Evolutionary conservation across 2,329 filamentous ascomycete genomes (phyloP).

Genomic region (Fusarium sterilihyphosum): DNA sequence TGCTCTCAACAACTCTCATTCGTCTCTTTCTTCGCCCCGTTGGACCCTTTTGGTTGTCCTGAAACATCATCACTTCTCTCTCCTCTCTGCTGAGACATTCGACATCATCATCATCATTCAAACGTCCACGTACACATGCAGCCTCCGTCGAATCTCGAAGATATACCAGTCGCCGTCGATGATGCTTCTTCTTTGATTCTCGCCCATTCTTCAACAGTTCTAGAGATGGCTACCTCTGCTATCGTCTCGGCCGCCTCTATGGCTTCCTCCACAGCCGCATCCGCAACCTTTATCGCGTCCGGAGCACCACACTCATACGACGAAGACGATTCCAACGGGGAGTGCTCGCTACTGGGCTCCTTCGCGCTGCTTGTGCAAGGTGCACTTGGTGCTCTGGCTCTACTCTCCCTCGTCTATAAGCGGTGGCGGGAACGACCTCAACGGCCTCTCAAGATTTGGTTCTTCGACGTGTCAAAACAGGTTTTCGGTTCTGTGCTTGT

Average conservation of each 20-base stretch:
- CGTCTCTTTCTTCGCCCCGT: conserved; percentile 3
- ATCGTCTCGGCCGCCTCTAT: conserved; percentile 44
- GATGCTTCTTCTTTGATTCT: conserved; percentile 37
- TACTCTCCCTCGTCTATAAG: conserved; percentile 91
- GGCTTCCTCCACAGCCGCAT: conserved; percentile 41
- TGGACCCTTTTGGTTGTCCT: conserved; percentile 21
- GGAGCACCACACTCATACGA: conserved; percentile 42
- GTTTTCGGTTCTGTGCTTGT: conserved; percentile 92
- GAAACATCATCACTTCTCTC: conserved; percentile 37
- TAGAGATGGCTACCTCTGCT: conserved; percentile 45
- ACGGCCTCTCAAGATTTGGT: conserved; percentile 94
- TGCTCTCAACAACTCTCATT: conserved; percentile 3
- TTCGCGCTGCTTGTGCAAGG: conserved; percentile 93
- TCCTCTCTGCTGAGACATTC: conserved; percentile 23
- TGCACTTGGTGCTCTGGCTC: conserved; percentile 82
- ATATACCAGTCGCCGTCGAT: conserved; percentile 31
- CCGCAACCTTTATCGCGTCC: conserved; percentile 25
- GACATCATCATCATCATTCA: conserved; percentile 18
- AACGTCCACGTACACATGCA: conserved; percentile 34
- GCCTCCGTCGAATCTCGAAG: conserved; percentile 34
- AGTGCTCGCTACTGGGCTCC: conserved; percentile 87
- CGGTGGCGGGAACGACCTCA: conserved; percentile 92
- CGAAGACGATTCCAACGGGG: conserved; percentile 68
- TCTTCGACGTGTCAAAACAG: conserved; percentile 97
- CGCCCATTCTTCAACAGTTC: conserved; percentile 28